A percentile compares a stretch with the other conserved stretches of the same genome.
phyloP scores from a whole-genome alignment of 2,329 filamentous ascomycete genomes.

The Rachicladosporium sp. region DNA sequence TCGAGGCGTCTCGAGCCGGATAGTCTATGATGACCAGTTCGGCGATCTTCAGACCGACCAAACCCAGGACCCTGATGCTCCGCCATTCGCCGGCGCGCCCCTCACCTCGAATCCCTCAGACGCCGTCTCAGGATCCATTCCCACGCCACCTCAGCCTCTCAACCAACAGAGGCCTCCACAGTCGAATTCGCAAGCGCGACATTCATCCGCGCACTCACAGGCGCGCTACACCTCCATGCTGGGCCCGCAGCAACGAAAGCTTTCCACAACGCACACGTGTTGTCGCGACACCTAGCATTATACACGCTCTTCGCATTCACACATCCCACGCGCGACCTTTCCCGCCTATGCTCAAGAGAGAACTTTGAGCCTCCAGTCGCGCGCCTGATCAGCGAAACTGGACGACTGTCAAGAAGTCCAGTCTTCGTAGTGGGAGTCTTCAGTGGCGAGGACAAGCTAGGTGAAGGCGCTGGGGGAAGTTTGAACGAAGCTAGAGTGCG shows the following conservation, averaged over 20 bases:
- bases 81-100: slow-evolving; percentile 3
- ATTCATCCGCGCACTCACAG: slow-evolving; percentile 74
- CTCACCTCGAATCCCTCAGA: slow-evolving; percentile 1
- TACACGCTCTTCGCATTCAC: slow-evolving; percentile 71
- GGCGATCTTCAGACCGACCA: slow-evolving; percentile 46
- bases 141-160: slow-evolving; percentile 6
- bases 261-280: slow-evolving; percentile 75
- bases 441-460: slow-evolving; percentile 80
- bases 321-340: slow-evolving; percentile 71
- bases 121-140: slow-evolving; percentile 4
- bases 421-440: slow-evolving; percentile 93
- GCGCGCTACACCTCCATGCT: slow-evolving; percentile 73
- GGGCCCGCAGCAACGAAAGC: slow-evolving; percentile 66
- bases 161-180: slow-evolving; percentile 25
- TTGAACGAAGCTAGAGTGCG: slow-evolving; percentile 65
- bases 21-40: slow-evolving; percentile 76
- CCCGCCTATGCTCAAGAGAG: slow-evolving; percentile 72
- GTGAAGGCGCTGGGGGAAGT: slow-evolving; percentile 72
- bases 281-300: slow-evolving; percentile 40
- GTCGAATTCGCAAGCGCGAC: slow-evolving; percentile 53
- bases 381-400: slow-evolving; percentile 80
- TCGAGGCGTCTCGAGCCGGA: slow-evolving; percentile 60
- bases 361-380: slow-evolving; percentile 80
- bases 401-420: slow-evolving; percentile 68
- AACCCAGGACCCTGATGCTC: slow-evolving; percentile 5